These are phyloP conservation scores for Stemphylium vesicarium DNA, from an alignment of 2,329 filamentous ascomycete species.

Conservation along the genomic window DNA sequence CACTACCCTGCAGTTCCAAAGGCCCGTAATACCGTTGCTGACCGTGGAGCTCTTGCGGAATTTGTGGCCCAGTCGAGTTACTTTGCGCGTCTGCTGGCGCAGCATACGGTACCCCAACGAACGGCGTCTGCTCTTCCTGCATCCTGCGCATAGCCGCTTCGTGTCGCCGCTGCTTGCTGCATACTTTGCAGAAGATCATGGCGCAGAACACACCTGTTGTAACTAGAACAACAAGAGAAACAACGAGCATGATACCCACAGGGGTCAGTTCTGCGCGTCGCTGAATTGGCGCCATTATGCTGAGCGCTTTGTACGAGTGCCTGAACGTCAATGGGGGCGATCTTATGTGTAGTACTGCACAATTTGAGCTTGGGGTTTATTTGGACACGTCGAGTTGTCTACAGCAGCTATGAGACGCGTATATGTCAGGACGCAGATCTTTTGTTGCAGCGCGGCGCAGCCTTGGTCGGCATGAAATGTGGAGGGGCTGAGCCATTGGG, in stretches of 20 bases:
- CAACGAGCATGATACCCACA: not conserved
- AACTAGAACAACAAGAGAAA: conserved; percentile 2
- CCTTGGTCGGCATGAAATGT: not conserved
- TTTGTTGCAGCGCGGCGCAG: not conserved
- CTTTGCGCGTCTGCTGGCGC: conserved; percentile 1
- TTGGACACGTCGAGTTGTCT: not conserved
- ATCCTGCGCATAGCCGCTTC: conserved; percentile 10
- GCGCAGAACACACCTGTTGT: conserved; percentile 8
- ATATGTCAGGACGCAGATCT: not conserved
- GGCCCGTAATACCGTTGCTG: conserved; percentile 5
- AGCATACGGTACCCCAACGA: conserved; percentile 1
- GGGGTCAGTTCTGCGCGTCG: conserved; percentile 9
- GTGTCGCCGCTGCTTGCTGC: conserved; percentile 14
- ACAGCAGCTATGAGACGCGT: not conserved
- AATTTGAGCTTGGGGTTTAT: not conserved
- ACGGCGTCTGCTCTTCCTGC: conserved; percentile 13
- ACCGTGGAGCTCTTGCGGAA: not conserved
- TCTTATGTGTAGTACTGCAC: not conserved
- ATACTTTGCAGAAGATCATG: conserved; percentile 11
- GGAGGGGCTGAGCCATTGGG: conserved; percentile 6
- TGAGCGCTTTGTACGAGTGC: not conserved
- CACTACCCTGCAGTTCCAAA: conserved; percentile 15
- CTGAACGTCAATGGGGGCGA: not conserved
- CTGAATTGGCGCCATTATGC: conserved; percentile 15
- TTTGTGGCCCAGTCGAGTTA: not conserved